These are phyloP conservation scores for Aspergillus leporis DNA, from an alignment of 495 filamentous ascomycete genomes.

Conservation along the genomic window DNA sequence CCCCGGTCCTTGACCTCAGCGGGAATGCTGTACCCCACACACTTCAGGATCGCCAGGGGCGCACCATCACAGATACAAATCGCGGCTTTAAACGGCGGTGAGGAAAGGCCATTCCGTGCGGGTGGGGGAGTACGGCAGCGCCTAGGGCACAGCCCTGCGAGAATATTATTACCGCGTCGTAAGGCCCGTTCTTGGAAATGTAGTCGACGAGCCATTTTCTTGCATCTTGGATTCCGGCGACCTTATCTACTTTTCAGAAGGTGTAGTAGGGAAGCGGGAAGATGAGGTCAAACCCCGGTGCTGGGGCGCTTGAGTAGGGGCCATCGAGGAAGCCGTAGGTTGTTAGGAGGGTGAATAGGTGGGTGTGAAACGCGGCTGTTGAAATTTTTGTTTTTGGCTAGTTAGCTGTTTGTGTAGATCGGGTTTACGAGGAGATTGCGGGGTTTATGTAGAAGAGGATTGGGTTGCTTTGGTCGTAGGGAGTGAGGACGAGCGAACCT, in stretches of 20 bases:
- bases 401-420: no score
- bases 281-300: constrained; percentile 55
- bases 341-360: constrained; percentile 34
- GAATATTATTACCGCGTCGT: constrained; percentile 61
- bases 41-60: constrained; percentile 5
- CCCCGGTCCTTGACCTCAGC: background rate
- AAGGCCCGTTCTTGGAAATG: constrained; percentile 54
- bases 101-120: constrained; percentile 31
- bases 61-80: constrained; percentile 18
- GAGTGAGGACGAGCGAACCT: constrained; percentile 44
- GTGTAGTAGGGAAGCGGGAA: constrained; percentile 50
- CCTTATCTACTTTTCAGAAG: constrained; percentile 44
- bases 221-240: constrained; percentile 37
- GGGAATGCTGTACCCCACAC: background rate
- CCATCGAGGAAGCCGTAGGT: constrained; percentile 61
- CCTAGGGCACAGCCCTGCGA: constrained; percentile 59
- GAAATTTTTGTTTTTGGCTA: no score
- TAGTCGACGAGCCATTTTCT: constrained; percentile 48
- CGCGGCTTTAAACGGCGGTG: constrained; percentile 57
- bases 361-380: constrained; percentile 43
- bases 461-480: background rate
- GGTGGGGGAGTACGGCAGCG: constrained; percentile 42
- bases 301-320: constrained; percentile 41
- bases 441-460: background rate
- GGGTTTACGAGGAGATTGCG: no score